Evolutionary conservation across 257 asterid genomes (phyloP).

Genomic region (Salvia hispanica): DNA sequence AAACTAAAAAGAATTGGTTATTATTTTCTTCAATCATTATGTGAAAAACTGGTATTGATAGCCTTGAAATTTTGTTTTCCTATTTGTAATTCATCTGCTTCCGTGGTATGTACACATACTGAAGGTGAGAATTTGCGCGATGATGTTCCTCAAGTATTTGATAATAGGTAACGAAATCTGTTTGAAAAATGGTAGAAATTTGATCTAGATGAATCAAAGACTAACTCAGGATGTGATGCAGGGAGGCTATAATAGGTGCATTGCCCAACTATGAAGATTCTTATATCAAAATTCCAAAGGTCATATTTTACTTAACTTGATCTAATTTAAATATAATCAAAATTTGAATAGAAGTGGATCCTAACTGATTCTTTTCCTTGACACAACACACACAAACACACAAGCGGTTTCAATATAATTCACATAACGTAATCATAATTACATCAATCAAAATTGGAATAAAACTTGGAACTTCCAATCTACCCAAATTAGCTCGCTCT

Average conservation of each 20-base stretch:
- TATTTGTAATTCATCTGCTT: not conserved
- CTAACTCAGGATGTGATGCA: conserved; percentile 24
- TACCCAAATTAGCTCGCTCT: too few relatives aligned
- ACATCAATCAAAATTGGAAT: too few relatives aligned
- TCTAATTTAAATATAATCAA: too few relatives aligned
- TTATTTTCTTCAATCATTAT: not conserved
- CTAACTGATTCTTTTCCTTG: too few relatives aligned
- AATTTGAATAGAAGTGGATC: too few relatives aligned
- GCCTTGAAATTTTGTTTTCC: too few relatives aligned
- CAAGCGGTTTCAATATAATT: too few relatives aligned
- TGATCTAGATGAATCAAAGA: not conserved
- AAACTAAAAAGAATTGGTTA: too few relatives aligned
- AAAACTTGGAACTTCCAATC: too few relatives aligned
- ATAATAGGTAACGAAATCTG: conserved; percentile 46
- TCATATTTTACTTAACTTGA: conserved; percentile 4
- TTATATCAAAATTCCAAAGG: conserved; percentile 86
- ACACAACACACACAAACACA: too few relatives aligned
- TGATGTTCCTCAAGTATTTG: conserved; percentile 51
- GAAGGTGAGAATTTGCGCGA: conserved; percentile 60
- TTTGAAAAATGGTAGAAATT: too few relatives aligned
- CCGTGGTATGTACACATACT: conserved; percentile 46
- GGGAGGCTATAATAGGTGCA: conserved; percentile 70
- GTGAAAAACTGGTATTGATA: not conserved
- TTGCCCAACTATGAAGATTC: conserved; percentile 71
- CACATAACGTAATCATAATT: too few relatives aligned